Conservation (phyloP, 805 yeast genomes). For the Kazachstania martiniae region DNA sequence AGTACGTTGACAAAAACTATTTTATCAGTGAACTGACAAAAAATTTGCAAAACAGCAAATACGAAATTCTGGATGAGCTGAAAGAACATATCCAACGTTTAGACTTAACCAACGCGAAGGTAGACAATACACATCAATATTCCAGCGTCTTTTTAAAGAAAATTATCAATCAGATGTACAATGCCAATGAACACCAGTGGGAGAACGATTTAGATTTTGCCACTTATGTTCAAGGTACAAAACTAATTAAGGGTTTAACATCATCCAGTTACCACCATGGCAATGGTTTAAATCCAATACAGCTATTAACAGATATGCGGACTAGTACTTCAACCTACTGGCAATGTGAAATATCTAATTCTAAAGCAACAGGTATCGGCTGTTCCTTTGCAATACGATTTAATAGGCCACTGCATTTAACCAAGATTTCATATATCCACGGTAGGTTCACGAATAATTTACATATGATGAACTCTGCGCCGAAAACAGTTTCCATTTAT, state of each 20-base stretch:
- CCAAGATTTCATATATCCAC: slow-evolving; percentile 28
- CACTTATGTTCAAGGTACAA: slow-evolving; percentile 28
- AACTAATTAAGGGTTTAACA: slow-evolving; percentile 28
- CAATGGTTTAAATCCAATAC: slow-evolving; percentile 19
- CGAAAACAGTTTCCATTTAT: slow-evolving; percentile 27
- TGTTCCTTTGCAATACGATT: slow-evolving; percentile 31
- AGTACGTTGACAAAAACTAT: slow-evolving; percentile 20
- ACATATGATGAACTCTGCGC: slow-evolving; percentile 32
- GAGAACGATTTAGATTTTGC: slow-evolving; percentile 29
- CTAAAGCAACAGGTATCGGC: too few species aligned
- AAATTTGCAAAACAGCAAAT: slow-evolving; percentile 17
- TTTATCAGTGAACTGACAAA: slow-evolving; percentile 20
- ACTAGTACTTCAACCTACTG: slow-evolving; percentile 23
- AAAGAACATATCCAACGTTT: slow-evolving; percentile 4
- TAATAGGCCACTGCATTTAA: slow-evolving; percentile 30
- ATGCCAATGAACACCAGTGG: slow-evolving; percentile 25
- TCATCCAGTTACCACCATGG: slow-evolving; percentile 25
- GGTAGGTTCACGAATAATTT: slow-evolving; percentile 29
- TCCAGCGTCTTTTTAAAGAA: slow-evolving; percentile 20
- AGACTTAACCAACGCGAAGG: slow-evolving; percentile 1
- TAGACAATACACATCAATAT: slow-evolving; percentile 11
- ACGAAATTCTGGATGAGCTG: slow-evolving; percentile 21
- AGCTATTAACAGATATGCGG: slow-evolving; percentile 16
- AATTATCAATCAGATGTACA: slow-evolving; percentile 23
- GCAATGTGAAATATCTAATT: slow-evolving; percentile 20